Evolutionary conservation across 352 stramenopile species (phyloP).

Genomic region (Globisporangium irregulare): DNA sequence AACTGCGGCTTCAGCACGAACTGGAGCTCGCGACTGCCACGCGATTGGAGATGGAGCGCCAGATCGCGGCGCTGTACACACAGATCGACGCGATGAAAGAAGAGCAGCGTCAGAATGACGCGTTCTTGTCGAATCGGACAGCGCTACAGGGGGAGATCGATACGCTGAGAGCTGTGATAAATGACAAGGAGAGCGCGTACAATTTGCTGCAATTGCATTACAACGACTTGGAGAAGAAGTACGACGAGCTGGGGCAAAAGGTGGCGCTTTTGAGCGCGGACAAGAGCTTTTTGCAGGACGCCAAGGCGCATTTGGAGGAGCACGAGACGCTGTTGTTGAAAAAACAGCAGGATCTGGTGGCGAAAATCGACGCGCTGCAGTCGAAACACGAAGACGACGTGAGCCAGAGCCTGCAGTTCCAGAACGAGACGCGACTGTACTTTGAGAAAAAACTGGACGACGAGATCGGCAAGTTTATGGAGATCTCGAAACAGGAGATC

Average conservation of each 20-base stretch:
- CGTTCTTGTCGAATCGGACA: constrained; percentile 22
- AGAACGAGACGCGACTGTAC: constrained; percentile 55
- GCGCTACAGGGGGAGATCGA: constrained; percentile 38
- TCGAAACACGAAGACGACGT: constrained; percentile 37
- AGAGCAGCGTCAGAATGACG: constrained; percentile 31
- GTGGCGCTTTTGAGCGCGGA: constrained; percentile 48
- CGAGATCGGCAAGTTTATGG: constrained; percentile 69
- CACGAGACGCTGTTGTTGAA: constrained; percentile 38
- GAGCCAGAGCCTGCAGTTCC: constrained; percentile 34
- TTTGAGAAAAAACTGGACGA: constrained; percentile 70
- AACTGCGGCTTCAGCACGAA: constrained; percentile 42
- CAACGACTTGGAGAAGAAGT: constrained; percentile 22
- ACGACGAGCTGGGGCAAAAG: constrained; percentile 34
- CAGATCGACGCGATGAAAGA: constrained; percentile 52
- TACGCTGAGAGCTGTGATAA: constrained; percentile 28
- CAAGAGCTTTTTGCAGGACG: constrained; percentile 59
- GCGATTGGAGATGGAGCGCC: constrained; percentile 44
- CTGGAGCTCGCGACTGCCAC: constrained; percentile 50
- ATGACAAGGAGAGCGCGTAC: constrained; percentile 16
- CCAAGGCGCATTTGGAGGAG: constrained; percentile 53
- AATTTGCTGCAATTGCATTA: constrained; percentile 21
- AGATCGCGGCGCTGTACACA: constrained; percentile 40
- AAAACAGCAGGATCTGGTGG: constrained; percentile 37
- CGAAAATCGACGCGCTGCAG: constrained; percentile 35
- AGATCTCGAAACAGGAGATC: constrained; percentile 64